Evolutionary conservation across 2,329 filamentous ascomycete species (phyloP).

Genomic region (Paecilomyces sp.): DNA sequence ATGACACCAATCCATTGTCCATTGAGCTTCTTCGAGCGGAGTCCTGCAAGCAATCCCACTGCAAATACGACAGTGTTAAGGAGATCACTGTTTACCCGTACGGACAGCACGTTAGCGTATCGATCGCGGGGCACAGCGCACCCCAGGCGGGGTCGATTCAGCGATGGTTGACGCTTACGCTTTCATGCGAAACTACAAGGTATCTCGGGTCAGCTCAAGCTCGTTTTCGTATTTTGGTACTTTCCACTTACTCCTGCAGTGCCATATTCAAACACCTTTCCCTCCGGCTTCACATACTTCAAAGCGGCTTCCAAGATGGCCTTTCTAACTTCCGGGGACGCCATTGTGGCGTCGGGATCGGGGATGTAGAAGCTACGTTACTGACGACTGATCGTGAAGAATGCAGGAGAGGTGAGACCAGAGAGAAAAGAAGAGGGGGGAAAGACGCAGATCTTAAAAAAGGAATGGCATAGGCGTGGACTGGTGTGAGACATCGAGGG

Average conservation of each 20-base stretch:
- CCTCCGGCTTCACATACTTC: conserved; percentile 43
- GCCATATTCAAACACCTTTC: conserved; percentile 51
- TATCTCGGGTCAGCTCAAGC: conserved; percentile 8
- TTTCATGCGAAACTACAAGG: conserved; percentile 58
- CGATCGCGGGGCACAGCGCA: conserved; percentile 20
- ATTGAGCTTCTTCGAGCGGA: conserved; percentile 83
- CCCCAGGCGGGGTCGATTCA: conserved; percentile 21
- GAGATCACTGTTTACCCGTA: conserved; percentile 51
- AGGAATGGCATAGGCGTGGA: not conserved
- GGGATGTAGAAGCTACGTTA: conserved; percentile 3
- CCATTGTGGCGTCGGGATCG: conserved; percentile 28
- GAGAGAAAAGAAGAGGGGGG: not conserved
- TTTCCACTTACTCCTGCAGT: conserved; percentile 51
- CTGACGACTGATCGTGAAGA: conserved; percentile 1
- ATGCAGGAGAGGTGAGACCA: conserved; percentile 5
- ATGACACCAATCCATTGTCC: conserved; percentile 92
- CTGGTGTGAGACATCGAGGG: not conserved
- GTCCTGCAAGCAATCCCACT: conserved; percentile 78
- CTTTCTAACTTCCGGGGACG: conserved; percentile 34
- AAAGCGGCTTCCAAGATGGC: conserved; percentile 41
- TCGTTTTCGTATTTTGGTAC: not conserved
- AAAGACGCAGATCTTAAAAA: not conserved
- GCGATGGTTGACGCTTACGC: conserved; percentile 44
- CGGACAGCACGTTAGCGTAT: conserved; percentile 25
- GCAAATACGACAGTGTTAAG: conserved; percentile 90